Evolutionary conservation across 2,329 filamentous ascomycete genomes (phyloP).

Genomic region (Ophiosphaerella korrae): DNA sequence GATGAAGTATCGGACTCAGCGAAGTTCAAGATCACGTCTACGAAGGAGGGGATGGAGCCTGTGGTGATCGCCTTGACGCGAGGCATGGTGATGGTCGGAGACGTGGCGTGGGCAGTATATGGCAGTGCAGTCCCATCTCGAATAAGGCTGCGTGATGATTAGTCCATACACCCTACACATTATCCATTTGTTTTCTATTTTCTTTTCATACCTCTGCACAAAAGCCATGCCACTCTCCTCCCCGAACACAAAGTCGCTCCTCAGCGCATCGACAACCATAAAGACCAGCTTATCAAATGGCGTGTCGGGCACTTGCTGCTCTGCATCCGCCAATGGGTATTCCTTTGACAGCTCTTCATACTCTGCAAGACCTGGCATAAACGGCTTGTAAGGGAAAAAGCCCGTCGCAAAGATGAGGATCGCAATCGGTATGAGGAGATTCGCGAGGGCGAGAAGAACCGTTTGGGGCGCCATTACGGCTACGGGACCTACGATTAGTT

Average conservation of each 20-base stretch:
- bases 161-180: not conserved
- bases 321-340: slow-evolving; percentile 25
- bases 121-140: slow-evolving; percentile 81
- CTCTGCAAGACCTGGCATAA: slow-evolving; percentile 80
- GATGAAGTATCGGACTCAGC: slow-evolving; percentile 92
- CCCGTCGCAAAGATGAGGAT: slow-evolving; percentile 76
- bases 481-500: slow-evolving; percentile 3
- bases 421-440: slow-evolving; percentile 76
- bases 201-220: slow-evolving; percentile 73
- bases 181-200: not conserved
- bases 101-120: slow-evolving; percentile 94
- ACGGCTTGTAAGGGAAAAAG: slow-evolving; percentile 98
- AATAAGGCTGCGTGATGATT: slow-evolving; percentile 68
- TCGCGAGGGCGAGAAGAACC: slow-evolving; percentile 66
- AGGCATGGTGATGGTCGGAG: slow-evolving; percentile 98
- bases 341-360: slow-evolving; percentile 64
- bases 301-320: slow-evolving; percentile 59
- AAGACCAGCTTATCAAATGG: slow-evolving; percentile 91
- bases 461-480: slow-evolving; percentile 31
- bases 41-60: slow-evolving; percentile 95
- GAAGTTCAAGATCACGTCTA: slow-evolving; percentile 95
- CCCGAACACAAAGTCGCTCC: slow-evolving; percentile 90
- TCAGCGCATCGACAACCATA: slow-evolving; percentile 94
- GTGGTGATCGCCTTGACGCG: slow-evolving; percentile 97
- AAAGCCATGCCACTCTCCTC: slow-evolving; percentile 80